Evolutionary conservation across 192 early-diverging fungal species (phyloP).

Genomic region (Backusella liffmaniae): DNA sequence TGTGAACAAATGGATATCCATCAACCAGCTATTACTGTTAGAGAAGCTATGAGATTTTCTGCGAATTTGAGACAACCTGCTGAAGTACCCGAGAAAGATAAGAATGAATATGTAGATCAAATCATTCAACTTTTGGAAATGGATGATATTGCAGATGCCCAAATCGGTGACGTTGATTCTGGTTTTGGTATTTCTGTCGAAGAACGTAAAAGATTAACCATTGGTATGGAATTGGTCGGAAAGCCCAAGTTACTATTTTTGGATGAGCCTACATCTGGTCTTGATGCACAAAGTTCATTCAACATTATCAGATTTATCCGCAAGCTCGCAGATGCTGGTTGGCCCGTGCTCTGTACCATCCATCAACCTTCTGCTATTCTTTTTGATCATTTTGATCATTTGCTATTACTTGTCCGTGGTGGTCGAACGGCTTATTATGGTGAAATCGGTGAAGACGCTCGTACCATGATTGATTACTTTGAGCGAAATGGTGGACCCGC

Average conservation of each 20-base stretch:
- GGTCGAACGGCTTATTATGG: conserved; percentile 83
- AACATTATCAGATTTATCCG: conserved; percentile 76
- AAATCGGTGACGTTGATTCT: conserved; percentile 68
- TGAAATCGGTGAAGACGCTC: conserved; percentile 67
- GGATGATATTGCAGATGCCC: conserved; percentile 65
- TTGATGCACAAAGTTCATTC: conserved; percentile 76
- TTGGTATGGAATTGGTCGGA: conserved; percentile 82
- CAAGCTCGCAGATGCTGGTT: conserved; percentile 59
- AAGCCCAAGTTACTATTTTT: conserved; percentile 79
- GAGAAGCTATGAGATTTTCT: conserved; percentile 74
- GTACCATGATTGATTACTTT: conserved; percentile 69
- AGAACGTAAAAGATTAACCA: conserved; percentile 84
- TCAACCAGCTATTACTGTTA: conserved; percentile 69
- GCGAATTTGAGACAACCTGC: conserved; percentile 73
- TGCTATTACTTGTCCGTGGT: conserved; percentile 75
- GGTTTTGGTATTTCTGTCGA: conserved; percentile 82
- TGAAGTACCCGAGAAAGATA: conserved; percentile 57
- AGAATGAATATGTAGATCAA: conserved; percentile 72
- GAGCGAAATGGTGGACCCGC: conserved; percentile 66
- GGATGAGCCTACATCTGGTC: conserved; percentile 88
- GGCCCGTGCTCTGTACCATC: conserved; percentile 79
- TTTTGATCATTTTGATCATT: conserved; percentile 83
- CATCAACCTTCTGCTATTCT: conserved; percentile 82
- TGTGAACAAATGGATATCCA: conserved; percentile 87
- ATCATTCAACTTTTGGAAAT: conserved; percentile 76